These are phyloP conservation scores for Monosporascus sp. DNA, from an alignment of 2,329 filamentous ascomycete species.

Conservation along the genomic window DNA sequence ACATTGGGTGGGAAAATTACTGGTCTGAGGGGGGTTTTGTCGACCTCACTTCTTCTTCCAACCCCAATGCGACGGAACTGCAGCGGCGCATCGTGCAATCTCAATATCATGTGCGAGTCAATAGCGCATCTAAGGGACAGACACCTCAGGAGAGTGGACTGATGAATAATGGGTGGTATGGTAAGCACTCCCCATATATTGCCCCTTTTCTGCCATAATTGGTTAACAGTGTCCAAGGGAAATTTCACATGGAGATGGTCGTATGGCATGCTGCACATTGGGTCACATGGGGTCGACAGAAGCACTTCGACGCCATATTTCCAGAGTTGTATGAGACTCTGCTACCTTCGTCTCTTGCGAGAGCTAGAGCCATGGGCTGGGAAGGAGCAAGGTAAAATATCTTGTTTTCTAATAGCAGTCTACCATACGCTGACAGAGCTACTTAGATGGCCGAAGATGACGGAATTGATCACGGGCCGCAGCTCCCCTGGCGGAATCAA, in stretches of 20 bases:
- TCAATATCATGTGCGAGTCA: slow-evolving; percentile 39
- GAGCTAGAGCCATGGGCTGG: slow-evolving; percentile 29
- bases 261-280: slow-evolving; percentile 38
- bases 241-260: slow-evolving; percentile 41
- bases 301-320: slow-evolving; percentile 31
- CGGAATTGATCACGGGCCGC: slow-evolving; percentile 36
- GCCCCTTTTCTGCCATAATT: background rate
- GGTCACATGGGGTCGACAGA: slow-evolving; percentile 33
- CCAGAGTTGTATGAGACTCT: slow-evolving; percentile 31
- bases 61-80: slow-evolving; percentile 33
- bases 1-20: slow-evolving; percentile 28
- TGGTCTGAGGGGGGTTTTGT: slow-evolving; percentile 37
- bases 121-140: slow-evolving; percentile 31
- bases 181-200: slow-evolving; percentile 13
- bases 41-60: slow-evolving; percentile 32
- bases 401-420: background rate
- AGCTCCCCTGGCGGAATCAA: slow-evolving; percentile 47
- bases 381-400: slow-evolving; percentile 22
- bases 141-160: slow-evolving; percentile 39
- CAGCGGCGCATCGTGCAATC: slow-evolving; percentile 39
- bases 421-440: background rate
- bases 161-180: slow-evolving; percentile 43
- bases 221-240: slow-evolving; percentile 11
- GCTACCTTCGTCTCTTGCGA: slow-evolving; percentile 23
- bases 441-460: slow-evolving; percentile 43